Evolutionary conservation across 352 stramenopile species (phyloP), one percentile per base, ranked within the genome.

Genomic region (Peronospora belbahrii): DNA sequence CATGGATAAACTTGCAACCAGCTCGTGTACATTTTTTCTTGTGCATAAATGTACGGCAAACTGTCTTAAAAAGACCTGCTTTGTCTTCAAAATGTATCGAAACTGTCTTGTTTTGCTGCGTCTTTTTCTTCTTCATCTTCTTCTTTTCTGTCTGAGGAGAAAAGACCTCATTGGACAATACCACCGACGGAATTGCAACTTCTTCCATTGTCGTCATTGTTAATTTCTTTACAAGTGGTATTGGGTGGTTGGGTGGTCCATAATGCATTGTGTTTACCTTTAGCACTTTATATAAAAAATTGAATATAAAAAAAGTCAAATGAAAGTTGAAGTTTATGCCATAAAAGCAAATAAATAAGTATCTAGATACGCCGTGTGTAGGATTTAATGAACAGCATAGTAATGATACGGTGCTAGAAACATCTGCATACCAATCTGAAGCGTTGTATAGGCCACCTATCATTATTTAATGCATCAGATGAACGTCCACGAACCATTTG

Each of bases 41-140:
- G 19, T 35, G 56, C 67, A 87, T 76, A 49, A 69, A 85, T n/a
- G 24, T 40, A 17, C 70, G 67, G 39, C 74, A 85, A 18, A 85
- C 62, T n/a, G 40, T 70, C 67, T 79, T 78, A 56, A 86, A 84
- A 22, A 65, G 56, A 4, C 62, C 65, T 6, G 67, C 71, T 18
- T 66, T 56, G 47, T 86, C 69, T 35, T 74, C 66, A 40, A 73
- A 80, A 49, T 80, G 61, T 23, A 39, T 47, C 0, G 61, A 49
- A 0, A n/a, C n/a, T n/a, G n/a, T n/a, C n/a, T n/a, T 39, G 40
- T 25, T 54, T 56, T 23, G n/a, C n/a, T n/a, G n/a, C n/a, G n/a
- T n/a, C n/a, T n/a, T n/a, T n/a, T n/a, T n/a, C n/a, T n/a, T n/a
- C n/a, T n/a, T n/a, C n/a, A n/a, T n/a, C n/a, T 30, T 37, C 25